Evolutionary conservation across 1,139 yeast species (phyloP).

Genomic region (Taphrina pruni): DNA sequence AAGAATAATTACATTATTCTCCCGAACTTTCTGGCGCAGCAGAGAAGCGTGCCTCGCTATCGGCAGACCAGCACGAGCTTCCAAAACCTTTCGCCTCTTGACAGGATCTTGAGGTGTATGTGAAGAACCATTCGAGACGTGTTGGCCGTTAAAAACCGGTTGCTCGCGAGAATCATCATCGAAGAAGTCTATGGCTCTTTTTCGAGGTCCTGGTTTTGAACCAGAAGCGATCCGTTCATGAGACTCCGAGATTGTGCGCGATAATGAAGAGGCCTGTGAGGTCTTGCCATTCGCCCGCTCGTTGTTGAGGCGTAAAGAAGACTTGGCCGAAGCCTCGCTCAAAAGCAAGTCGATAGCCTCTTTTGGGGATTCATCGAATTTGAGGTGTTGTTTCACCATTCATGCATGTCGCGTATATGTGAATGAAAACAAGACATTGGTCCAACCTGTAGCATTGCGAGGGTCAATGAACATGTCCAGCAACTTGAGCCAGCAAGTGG

Average conservation of each 20-base stretch:
- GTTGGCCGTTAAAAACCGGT: not conserved
- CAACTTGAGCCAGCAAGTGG: no score
- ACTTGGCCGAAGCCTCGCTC: constrained; percentile 3
- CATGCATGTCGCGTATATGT: constrained; percentile 2
- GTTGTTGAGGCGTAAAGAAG: not conserved
- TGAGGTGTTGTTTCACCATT: constrained; percentile 39
- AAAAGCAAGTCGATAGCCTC: not conserved
- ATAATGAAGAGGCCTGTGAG: no score
- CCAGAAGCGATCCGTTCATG: no score
- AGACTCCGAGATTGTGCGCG: no score
- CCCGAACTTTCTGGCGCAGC: constrained; percentile 62
- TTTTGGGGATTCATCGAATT: constrained; percentile 28
- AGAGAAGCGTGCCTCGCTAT: constrained; percentile 62
- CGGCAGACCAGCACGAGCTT: constrained; percentile 38
- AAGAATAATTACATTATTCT: constrained; percentile 73
- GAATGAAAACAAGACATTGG: not conserved
- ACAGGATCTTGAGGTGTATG: constrained; percentile 15
- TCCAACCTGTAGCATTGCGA: no score
- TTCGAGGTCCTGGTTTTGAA: not conserved
- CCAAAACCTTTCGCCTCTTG: constrained; percentile 34
- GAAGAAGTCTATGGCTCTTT: constrained; percentile 33
- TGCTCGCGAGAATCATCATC: constrained; percentile 1
- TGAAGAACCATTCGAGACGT: not conserved
- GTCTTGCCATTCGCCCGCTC: not conserved
- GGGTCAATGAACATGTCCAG: not conserved